Evolutionary conservation across 2,329 filamentous ascomycete genomes (phyloP).

Genomic region (Paraphaeosphaeria sporulosa): DNA sequence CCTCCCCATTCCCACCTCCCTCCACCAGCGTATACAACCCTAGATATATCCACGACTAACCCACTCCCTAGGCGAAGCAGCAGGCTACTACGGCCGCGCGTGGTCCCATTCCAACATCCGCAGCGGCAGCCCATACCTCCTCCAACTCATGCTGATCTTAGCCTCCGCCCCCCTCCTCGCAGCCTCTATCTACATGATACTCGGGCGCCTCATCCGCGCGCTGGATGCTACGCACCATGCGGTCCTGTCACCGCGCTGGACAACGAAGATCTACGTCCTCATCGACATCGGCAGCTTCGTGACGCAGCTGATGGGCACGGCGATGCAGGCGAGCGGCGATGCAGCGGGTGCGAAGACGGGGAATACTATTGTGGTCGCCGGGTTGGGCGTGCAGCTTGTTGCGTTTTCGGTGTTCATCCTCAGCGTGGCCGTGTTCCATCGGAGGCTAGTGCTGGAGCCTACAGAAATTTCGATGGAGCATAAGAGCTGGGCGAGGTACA

Average conservation of each 20-base stretch:
- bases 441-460: constrained; percentile 17
- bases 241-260: constrained; percentile 47
- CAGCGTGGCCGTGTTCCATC: constrained; percentile 21
- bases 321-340: constrained; percentile 25
- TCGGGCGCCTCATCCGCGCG: constrained; percentile 53
- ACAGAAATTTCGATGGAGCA: constrained; percentile 10
- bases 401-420: constrained; percentile 25
- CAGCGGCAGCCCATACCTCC: constrained; percentile 44
- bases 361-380: constrained; percentile 21
- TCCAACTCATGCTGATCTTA: constrained; percentile 55
- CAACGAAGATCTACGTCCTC: constrained; percentile 28
- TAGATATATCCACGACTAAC: not conserved
- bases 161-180: constrained; percentile 58
- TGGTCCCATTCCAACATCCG: constrained; percentile 24
- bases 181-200: constrained; percentile 59
- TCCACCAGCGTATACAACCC: not conserved
- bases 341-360: constrained; percentile 15
- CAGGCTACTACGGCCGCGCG: constrained; percentile 27
- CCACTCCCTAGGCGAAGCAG: constrained; percentile 23
- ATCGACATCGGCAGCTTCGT: constrained; percentile 31
- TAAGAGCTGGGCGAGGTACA: constrained; percentile 20
- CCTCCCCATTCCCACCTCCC: too few relatives aligned
- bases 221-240: constrained; percentile 49
- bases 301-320: constrained; percentile 29
- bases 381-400: constrained; percentile 24